Evolutionary conservation across 2,329 filamentous ascomycete species (phyloP), one percentile per base, ranked within the genome.

Genomic region (Periconia sp.): DNA sequence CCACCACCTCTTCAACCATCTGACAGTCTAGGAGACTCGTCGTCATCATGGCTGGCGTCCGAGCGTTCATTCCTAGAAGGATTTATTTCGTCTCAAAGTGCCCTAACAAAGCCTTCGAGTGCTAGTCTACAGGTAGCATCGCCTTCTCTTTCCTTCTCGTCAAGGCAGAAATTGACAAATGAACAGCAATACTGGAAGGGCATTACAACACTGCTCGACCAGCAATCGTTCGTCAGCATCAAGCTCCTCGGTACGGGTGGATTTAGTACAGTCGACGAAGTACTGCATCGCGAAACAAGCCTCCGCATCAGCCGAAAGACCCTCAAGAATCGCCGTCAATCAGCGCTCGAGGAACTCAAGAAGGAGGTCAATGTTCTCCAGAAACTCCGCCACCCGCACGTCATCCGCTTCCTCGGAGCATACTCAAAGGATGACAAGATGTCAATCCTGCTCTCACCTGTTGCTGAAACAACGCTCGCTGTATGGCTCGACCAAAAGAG

Each of bases 251-350:
- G 71, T 33, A 61, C 66, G 10, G 71, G 71, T 37, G 71, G 71
- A 23, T 74, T 74, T 48, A 71, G 69, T 59, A 72, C 68, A 23
- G 71, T 74, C 18, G 71, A 74, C 17, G 71, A 74, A 53, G 71
- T 74, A 20, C 54, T 72, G 11, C 67, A 73, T 57, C 67, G 65
- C 15, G 64, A 62, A 40, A 74, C 71, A 53, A 68, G 65, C 47
- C 57, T 74, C 20, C 58, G 65, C 20, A 53, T 74, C 30, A 62
- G 64, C 55, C 64, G 71, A 5, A 74, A 74, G 65, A 74, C 71
- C 47, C 68, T 74, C 35, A 73, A 72, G 63, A 73, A 73, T 52
- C 68, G 68, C 14, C 57, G 68, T 18, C 60, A 54, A 18, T 66
- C 65, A 6, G 70, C 68, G 3, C 53, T 70, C 6, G 63, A 67